phyloP scores from a whole-genome alignment of 352 stramenopile genomes.

The Phytophthora fragariaefolia region DNA sequence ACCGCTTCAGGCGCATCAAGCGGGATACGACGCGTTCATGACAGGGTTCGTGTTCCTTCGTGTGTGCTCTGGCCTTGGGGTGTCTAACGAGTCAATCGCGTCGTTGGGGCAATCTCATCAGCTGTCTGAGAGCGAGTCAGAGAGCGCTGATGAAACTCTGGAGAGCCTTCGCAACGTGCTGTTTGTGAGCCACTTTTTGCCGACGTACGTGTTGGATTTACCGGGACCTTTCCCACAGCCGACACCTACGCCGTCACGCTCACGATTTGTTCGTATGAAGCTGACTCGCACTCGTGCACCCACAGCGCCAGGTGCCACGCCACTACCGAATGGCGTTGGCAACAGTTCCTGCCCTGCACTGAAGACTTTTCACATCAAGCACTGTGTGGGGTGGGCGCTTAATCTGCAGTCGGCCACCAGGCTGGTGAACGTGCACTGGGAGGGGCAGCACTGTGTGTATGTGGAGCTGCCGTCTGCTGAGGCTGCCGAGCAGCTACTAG shows the following conservation, averaged over 20 bases:
- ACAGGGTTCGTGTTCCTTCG: constrained; percentile 79
- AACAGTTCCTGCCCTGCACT: constrained; percentile 40
- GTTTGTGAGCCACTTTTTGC: constrained; percentile 72
- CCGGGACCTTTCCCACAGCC: constrained; percentile 54
- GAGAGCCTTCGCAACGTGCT: constrained; percentile 54
- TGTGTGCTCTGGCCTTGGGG: constrained; percentile 60
- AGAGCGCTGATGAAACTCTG: constrained; percentile 20
- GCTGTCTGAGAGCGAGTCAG: not conserved
- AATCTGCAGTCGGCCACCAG: constrained; percentile 48
- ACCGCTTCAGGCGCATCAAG: constrained; percentile 65
- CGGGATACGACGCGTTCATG: constrained; percentile 84
- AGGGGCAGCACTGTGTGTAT: constrained; percentile 57
- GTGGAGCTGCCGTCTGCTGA: constrained; percentile 51
- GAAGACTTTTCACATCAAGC: constrained; percentile 81
- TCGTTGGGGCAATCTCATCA: constrained; percentile 26
- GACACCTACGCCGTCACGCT: constrained; percentile 54
- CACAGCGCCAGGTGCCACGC: constrained; percentile 13
- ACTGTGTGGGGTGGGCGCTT: constrained; percentile 63
- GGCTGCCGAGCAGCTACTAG: constrained; percentile 47
- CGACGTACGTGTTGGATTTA: constrained; percentile 49
- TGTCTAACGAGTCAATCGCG: constrained; percentile 61
- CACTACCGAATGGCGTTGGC: constrained; percentile 17
- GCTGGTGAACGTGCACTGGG: constrained; percentile 59
- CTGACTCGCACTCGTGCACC: constrained; percentile 56
- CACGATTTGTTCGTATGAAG: constrained; percentile 58